Conservation (phyloP, 2,329 filamentous ascomycete genomes). For the Exophiala sideris region DNA sequence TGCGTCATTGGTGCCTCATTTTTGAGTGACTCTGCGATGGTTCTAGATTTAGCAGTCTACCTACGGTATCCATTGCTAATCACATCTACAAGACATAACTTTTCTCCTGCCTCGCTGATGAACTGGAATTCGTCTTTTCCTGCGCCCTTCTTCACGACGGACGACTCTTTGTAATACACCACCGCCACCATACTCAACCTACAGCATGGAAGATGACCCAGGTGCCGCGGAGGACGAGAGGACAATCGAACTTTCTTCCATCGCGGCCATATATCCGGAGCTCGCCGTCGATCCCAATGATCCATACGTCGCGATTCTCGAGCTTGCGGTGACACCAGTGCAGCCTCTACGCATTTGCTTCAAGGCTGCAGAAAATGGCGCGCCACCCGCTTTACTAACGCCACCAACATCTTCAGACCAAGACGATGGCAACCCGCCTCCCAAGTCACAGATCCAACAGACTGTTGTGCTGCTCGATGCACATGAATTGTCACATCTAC, state of each 20-base stretch:
- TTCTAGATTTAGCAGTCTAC: background rate
- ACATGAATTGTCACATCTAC: slow-evolving; percentile 53
- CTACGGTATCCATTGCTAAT: background rate
- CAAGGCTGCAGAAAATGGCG: slow-evolving; percentile 35
- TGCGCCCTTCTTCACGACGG: background rate
- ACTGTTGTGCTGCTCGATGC: slow-evolving; percentile 17
- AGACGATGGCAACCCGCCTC: slow-evolving; percentile 25
- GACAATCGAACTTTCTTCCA: slow-evolving; percentile 56
- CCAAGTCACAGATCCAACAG: slow-evolving; percentile 4
- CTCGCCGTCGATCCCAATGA: slow-evolving; percentile 47
- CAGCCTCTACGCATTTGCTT: slow-evolving; percentile 50
- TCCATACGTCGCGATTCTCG: slow-evolving; percentile 51
- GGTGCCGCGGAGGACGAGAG: slow-evolving; percentile 52
- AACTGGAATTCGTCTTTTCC: background rate
- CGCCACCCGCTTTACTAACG: slow-evolving; percentile 36
- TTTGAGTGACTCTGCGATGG: background rate
- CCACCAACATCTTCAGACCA: slow-evolving; percentile 42
- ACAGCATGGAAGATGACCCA: slow-evolving; percentile 37
- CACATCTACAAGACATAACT: background rate
- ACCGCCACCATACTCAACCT: slow-evolving; percentile 8
- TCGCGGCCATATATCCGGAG: slow-evolving; percentile 62
- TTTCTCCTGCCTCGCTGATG: background rate
- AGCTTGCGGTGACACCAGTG: slow-evolving; percentile 55
- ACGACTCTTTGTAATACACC: background rate
- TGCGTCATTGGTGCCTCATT: slow-evolving; percentile 2